Percentiles rank a stretch among this genome's conserved stretches.
Conservation (phyloP, 805 yeast genomes). For the Candida dendrica region DNA sequence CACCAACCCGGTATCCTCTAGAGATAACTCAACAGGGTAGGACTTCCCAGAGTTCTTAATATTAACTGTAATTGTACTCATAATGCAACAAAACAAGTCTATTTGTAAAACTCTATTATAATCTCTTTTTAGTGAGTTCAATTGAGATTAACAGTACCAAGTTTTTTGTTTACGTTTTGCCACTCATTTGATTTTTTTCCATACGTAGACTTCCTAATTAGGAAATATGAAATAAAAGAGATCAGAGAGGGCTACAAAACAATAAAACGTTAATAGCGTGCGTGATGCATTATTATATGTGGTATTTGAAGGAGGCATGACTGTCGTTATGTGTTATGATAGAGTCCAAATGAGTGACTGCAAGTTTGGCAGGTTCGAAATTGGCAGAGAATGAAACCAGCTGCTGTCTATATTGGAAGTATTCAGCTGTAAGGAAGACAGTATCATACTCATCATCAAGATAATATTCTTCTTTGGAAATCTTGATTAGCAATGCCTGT, state of each 20-base stretch:
- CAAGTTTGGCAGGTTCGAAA: background rate
- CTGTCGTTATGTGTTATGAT: background rate
- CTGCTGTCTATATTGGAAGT: slow-evolving; percentile 1
- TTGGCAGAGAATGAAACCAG: background rate
- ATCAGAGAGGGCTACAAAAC: no score
- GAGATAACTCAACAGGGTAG: slow-evolving; percentile 37
- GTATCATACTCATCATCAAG: slow-evolving; percentile 12
- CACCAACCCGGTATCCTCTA: slow-evolving; percentile 36
- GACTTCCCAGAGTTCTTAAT: slow-evolving; percentile 67
- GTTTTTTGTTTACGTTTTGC: background rate
- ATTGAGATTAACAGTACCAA: background rate
- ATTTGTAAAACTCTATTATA: no score
- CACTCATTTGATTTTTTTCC: background rate
- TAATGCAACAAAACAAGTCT: slow-evolving; percentile 1
- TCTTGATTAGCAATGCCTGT: slow-evolving; percentile 11
- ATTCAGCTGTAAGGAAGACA: slow-evolving; percentile 1
- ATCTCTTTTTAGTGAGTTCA: background rate
- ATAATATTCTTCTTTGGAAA: slow-evolving; percentile 10
- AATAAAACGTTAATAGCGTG: no score
- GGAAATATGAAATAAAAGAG: background rate
- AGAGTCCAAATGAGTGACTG: slow-evolving; percentile 1
- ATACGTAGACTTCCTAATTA: background rate
- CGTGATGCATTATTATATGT: background rate
- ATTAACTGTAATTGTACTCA: slow-evolving; percentile 18
- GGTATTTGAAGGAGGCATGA: background rate